Base-by-base conservation (phyloP, 1,284 basidiomycete species). In the Ganoderma multipileum region DNA sequence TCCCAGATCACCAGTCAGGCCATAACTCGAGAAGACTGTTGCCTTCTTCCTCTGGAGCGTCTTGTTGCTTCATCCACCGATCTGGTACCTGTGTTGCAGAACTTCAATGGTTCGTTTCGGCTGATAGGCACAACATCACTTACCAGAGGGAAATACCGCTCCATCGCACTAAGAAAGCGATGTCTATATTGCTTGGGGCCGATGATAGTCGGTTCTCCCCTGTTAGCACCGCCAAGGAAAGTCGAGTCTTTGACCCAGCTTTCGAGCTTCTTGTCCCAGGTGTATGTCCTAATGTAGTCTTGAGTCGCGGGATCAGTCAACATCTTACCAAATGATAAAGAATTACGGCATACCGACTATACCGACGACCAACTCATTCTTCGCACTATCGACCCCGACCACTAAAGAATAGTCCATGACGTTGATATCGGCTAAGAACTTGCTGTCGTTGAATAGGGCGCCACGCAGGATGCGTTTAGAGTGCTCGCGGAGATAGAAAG, bases 391-490 rank as follows among this genome's bases (percentile, higher is more conserved):
- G 18, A 99, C 93, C 20, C 97, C 98, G 30, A 97, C 95, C 52
- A 99, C 92, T 20, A 99, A 84, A 26, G 97, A 99, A 81, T 99
- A 99, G 81, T 99, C 98, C 98, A 99, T 99, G 66, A 98, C 95
- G 78, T 99, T 98, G 73, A 98, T 92, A 72, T 97, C 95, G 12
- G 95, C 93, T 59, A 99, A 83, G 82, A 99, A 99, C 80, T 90
- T 91, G 84, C 92, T 96, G 79, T 99, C 98, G 77, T 98, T 99
- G 83, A 90, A 96, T 54, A 99, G 84, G 20, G 97, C 94, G 18
- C 95, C 93, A 38, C 95, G 89, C 20, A 99, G 82, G 66, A 98
- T 95, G 23, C 95, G 91, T 81, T 99, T 99, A 0, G 95, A 93
- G 76, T 98, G 95, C 80, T 99, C 98, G 52, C 95, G 92, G 30